Evolutionary conservation across 768 basidiomycete species (phyloP).

Genomic region (Asterophora parasitica): DNA sequence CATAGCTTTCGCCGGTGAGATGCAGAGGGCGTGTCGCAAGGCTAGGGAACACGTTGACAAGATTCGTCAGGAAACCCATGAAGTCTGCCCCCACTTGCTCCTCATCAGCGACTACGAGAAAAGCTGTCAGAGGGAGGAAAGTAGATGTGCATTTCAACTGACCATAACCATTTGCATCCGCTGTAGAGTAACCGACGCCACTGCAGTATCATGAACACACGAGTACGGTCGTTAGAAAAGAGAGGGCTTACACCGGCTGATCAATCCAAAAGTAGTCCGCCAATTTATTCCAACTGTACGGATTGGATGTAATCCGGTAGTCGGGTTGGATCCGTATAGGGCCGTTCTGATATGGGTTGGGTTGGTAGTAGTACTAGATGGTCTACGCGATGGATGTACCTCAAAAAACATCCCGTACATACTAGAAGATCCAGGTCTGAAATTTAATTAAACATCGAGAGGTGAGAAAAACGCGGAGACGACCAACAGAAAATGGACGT

Average conservation of each 20-base stretch:
- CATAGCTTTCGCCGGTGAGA: conserved; percentile 71
- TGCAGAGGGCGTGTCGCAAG: conserved; percentile 62
- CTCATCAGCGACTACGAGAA: conserved; percentile 48
- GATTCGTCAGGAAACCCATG: conserved; percentile 65
- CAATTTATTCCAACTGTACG: conserved; percentile 52
- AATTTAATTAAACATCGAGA: background rate
- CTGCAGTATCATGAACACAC: conserved; percentile 26
- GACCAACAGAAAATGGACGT: conserved; percentile 17
- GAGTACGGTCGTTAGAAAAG: conserved; percentile 4
- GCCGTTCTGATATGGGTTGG: conserved; percentile 50
- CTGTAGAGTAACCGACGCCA: conserved; percentile 62
- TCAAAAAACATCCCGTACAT: conserved; percentile 61
- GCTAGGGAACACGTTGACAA: conserved; percentile 71
- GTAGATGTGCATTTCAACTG: conserved; percentile 15
- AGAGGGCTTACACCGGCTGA: conserved; percentile 52
- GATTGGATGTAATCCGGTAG: conserved; percentile 45
- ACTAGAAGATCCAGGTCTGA: conserved; percentile 71
- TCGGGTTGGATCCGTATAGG: conserved; percentile 55
- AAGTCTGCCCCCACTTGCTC: conserved; percentile 61
- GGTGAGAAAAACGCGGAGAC: background rate
- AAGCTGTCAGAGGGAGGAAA: background rate
- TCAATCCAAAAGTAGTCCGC: conserved; percentile 74
- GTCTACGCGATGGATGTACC: conserved; percentile 30
- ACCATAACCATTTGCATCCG: conserved; percentile 59
- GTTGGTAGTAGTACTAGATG: background rate